A percentile compares a stretch with the other conserved stretches of the same genome.
These are phyloP conservation scores for Adansonia madagascariensis DNA, from an alignment of 441 rosid species.

Conservation along the genomic window DNA sequence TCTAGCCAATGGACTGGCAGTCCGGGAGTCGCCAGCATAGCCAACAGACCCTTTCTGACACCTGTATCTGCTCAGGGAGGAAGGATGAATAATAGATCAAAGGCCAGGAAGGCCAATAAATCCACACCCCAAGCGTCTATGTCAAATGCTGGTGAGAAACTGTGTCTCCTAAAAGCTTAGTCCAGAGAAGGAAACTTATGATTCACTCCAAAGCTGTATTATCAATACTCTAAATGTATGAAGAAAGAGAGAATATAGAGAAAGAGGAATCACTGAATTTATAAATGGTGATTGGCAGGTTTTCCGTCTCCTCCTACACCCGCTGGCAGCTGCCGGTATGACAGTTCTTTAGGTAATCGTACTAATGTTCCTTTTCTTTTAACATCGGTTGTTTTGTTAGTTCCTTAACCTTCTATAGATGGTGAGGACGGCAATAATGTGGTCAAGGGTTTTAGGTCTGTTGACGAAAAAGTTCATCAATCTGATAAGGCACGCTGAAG, in stretches of 20 bases:
- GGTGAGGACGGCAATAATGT: constrained; percentile 29
- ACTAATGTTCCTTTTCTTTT: neutral
- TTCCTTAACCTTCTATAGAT: constrained; percentile 23
- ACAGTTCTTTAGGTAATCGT: constrained; percentile 82
- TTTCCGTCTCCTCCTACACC: constrained; percentile 75
- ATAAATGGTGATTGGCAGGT: constrained; percentile 50
- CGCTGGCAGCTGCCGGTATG: constrained; percentile 85
- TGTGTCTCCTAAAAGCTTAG: constrained; percentile 8
- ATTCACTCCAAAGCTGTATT: constrained; percentile 10
- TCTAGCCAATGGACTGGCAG: constrained; percentile 50
- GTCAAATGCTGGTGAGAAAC: constrained; percentile 61
- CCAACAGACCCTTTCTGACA: constrained; percentile 61
- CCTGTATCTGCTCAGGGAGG: constrained; percentile 80
- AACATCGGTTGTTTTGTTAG: neutral
- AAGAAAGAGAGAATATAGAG: neutral
- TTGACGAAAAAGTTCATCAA: constrained; percentile 86
- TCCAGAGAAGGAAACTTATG: constrained; percentile 9
- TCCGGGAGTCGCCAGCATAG: constrained; percentile 47
- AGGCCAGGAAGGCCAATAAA: constrained; percentile 55
- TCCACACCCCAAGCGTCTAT: constrained; percentile 69
- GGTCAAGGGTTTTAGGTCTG: constrained; percentile 57
- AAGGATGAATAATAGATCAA: constrained; percentile 57
- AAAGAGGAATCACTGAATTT: constrained; percentile 10
- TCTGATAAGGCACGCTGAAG: constrained; percentile 78
- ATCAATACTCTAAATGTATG: neutral